Conservation (phyloP, 169 alveolate species). For the Eimeria brunetti region DNA sequence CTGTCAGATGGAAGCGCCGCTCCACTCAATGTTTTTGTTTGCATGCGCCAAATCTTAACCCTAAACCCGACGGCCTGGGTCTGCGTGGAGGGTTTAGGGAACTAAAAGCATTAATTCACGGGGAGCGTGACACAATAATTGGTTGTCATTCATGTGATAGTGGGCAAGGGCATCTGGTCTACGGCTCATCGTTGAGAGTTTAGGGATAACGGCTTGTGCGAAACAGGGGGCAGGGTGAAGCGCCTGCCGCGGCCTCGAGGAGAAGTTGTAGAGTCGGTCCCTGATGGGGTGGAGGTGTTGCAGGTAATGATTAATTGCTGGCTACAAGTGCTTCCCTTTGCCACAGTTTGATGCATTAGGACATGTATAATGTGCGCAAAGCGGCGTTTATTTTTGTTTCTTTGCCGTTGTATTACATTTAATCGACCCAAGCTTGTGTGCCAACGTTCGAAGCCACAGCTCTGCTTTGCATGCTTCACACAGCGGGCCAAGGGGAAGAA, state of each 20-base stretch:
- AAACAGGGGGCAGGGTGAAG: slow-evolving; percentile 64
- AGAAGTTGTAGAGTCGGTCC: slow-evolving; percentile 52
- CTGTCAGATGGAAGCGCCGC: too few relatives aligned
- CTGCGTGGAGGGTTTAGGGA: too few relatives aligned
- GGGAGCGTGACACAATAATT: neutral
- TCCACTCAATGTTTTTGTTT: too few relatives aligned
- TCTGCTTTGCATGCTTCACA: neutral
- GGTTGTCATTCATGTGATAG: neutral
- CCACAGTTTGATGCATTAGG: neutral
- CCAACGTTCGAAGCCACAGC: neutral
- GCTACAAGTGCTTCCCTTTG: neutral
- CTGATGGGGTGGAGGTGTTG: slow-evolving; percentile 71
- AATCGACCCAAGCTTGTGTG: neutral
- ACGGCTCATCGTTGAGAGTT: neutral
- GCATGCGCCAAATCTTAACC: neutral
- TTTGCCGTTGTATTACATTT: neutral
- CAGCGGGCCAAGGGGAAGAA: neutral
- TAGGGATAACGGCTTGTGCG: neutral
- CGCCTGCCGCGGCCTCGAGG: slow-evolving; percentile 51
- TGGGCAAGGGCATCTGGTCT: neutral
- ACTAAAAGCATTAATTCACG: neutral
- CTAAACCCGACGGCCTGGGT: too few relatives aligned
- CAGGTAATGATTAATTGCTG: slow-evolving; percentile 8
- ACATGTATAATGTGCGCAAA: neutral
- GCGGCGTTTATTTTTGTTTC: neutral